Conservation (phyloP, 768 basidiomycete species). For the Leccinum subtestaceum region DNA sequence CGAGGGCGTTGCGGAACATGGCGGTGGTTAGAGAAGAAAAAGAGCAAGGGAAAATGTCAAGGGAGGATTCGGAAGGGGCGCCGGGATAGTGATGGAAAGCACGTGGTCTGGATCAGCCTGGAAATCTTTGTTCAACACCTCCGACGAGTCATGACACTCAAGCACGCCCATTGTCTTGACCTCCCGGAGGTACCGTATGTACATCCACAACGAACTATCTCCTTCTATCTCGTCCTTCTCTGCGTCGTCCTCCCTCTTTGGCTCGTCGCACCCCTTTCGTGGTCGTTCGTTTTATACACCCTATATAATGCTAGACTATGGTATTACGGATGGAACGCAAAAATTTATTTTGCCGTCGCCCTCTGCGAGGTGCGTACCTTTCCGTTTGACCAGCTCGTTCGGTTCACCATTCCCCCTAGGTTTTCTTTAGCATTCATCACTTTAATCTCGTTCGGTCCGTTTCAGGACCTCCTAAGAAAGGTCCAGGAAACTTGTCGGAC, state of each 20-base stretch:
- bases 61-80: slow-evolving; percentile 31
- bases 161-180: not conserved
- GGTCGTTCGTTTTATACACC: slow-evolving; percentile 55
- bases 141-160: not conserved
- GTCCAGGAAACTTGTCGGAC: slow-evolving; percentile 49
- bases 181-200: slow-evolving; percentile 38
- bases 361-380: slow-evolving; percentile 52
- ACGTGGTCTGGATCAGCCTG: slow-evolving; percentile 8
- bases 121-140: not conserved
- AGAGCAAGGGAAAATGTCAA: slow-evolving; percentile 17
- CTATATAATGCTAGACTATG: slow-evolving; percentile 43
- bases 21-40: slow-evolving; percentile 17
- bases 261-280: slow-evolving; percentile 59
- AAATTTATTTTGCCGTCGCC: slow-evolving; percentile 45
- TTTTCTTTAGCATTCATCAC: slow-evolving; percentile 69
- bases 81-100: not conserved
- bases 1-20: slow-evolving; percentile 69
- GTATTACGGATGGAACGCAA: slow-evolving; percentile 40
- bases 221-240: slow-evolving; percentile 60
- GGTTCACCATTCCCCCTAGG: slow-evolving; percentile 37
- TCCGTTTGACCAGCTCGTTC: not conserved
- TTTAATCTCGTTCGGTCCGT: slow-evolving; percentile 47
- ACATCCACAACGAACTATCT: slow-evolving; percentile 39
- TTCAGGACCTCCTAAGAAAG: slow-evolving; percentile 43
- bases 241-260: slow-evolving; percentile 61